Percentiles rank a stretch among this genome's conserved stretches.
phyloP scores from a whole-genome alignment of 2,329 filamentous ascomycete species.

The Thielaviopsis populi region DNA sequence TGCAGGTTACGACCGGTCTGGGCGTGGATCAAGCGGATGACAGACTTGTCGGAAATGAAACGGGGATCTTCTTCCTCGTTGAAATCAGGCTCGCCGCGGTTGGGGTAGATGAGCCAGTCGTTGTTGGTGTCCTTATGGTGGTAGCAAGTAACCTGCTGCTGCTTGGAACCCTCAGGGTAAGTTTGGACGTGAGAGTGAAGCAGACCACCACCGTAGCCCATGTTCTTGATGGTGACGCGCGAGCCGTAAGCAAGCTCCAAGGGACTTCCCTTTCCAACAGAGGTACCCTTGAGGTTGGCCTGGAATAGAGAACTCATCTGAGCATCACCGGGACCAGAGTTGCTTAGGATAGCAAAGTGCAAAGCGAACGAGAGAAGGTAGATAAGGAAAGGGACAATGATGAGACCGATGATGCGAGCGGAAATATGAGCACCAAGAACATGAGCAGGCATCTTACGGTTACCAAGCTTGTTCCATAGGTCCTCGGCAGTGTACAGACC shows the following conservation, averaged over 20 bases:
- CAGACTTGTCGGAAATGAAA: conserved; percentile 62
- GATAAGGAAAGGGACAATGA: conserved; percentile 73
- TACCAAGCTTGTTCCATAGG: conserved; percentile 94
- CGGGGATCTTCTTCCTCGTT: conserved; percentile 55
- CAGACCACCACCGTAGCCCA: conserved; percentile 95
- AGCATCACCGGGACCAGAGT: conserved; percentile 90
- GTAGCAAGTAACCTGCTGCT: conserved; percentile 98
- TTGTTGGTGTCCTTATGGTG: conserved; percentile 99
- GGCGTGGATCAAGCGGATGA: conserved; percentile 78
- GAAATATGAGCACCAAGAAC: conserved; percentile 62
- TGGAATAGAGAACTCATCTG: conserved; percentile 99
- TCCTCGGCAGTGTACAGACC: conserved; percentile 93
- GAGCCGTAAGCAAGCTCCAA: conserved; percentile 85
- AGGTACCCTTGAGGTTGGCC: conserved; percentile 83
- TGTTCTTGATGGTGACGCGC: conserved; percentile 88
- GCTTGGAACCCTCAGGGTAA: conserved; percentile 79
- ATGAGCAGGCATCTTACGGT: conserved; percentile 77
- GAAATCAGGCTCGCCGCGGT: conserved; percentile 60
- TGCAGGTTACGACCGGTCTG: conserved; percentile 96
- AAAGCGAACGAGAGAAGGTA: conserved; percentile 93
- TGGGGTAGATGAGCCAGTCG: conserved; percentile 98
- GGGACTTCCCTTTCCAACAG: conserved; percentile 87
- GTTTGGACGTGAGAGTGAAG: conserved; percentile 95
- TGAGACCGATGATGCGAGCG: conserved; percentile 71
- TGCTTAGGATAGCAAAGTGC: conserved; percentile 87